Base-by-base conservation (phyloP, 306 rosid species). In the Dicorynia guianensis region DNA sequence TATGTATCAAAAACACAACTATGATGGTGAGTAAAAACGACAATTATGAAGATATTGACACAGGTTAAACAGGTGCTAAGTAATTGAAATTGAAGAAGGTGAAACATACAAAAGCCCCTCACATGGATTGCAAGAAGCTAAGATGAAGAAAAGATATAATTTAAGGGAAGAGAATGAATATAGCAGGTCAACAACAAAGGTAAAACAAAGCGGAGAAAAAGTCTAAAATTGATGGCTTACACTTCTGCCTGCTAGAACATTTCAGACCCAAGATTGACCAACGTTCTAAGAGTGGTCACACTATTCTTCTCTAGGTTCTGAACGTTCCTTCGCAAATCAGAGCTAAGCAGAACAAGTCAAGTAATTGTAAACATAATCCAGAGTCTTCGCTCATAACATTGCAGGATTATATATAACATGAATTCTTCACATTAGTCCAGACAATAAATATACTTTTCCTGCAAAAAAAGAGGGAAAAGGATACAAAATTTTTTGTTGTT, bases 241-340 rank as follows among this genome's bases (percentile, higher is more conserved):
- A 92, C 99, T 50, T 95, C 93, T 63, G 97, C 97, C 86, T 92
- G 97, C 76, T 85, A 69, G 80, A 90, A 90, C 8, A 95, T 97
- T 77, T 95, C 97, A 49, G 97, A 95, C 42, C 97, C 99, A 76
- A 95, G 85, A 86, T 95, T 92, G 81, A 92, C 97, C 90, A 89
- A 42, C 8, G 96, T 90, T 83, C 87, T 83, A 39, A 95, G 89
- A 86, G 86, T 87, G 79, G 96, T 89, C 61, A 90, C 96, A 74
- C 93, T 89, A 79, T 90, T 90, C 74, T 86, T 90, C 90, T 95
- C 89, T 74, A 95, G 80, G 75, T 82, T 95, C 80, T 92, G 97
- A 30, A 95, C 89, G 71, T 89, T 92, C 76, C 63, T 87, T 58
- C 96, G 87, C 80, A 95, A 79, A 85, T 95, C 99, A 63, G 89